Conservation (phyloP, 2,329 filamentous ascomycete genomes). For the Sporothrix euskadiensis region DNA sequence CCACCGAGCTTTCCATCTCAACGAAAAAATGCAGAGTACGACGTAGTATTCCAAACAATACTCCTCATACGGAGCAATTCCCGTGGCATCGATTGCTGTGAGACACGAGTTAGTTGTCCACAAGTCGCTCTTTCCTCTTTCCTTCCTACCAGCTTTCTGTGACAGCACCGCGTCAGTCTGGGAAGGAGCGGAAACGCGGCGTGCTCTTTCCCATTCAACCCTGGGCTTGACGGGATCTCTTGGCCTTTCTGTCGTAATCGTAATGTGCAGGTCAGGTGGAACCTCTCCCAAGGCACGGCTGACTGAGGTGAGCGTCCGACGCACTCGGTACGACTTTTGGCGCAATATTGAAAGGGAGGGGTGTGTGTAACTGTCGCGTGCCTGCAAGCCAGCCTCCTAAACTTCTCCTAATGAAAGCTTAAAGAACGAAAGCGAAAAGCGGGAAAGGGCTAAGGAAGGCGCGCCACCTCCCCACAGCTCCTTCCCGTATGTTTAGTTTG, state of each 20-base stretch:
- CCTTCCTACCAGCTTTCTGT: not conserved
- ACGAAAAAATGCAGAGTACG: too few species aligned
- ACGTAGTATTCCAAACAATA: too few species aligned
- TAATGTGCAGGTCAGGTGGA: slow-evolving; percentile 4
- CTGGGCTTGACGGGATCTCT: not conserved
- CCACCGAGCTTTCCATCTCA: not conserved
- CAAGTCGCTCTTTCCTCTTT: not conserved
- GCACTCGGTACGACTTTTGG: not conserved
- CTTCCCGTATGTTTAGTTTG: too few species aligned
- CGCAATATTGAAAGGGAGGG: not conserved
- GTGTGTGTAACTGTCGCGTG: not conserved
- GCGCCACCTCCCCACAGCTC: not conserved
- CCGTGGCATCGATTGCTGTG: not conserved
- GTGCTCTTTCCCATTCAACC: not conserved
- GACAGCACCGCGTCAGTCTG: not conserved
- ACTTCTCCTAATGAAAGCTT: not conserved
- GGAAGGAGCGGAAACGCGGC: not conserved
- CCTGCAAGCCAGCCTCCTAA: not conserved
- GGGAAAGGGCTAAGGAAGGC: not conserved
- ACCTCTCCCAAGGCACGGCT: not conserved
- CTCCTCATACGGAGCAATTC: not conserved
- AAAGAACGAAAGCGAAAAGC: not conserved
- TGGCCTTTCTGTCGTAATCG: not conserved
- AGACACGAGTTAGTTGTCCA: not conserved
- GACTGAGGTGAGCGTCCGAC: not conserved